Evolutionary conservation across 768 basidiomycete species (phyloP).

Genomic region (Pulveroboletus frians): DNA sequence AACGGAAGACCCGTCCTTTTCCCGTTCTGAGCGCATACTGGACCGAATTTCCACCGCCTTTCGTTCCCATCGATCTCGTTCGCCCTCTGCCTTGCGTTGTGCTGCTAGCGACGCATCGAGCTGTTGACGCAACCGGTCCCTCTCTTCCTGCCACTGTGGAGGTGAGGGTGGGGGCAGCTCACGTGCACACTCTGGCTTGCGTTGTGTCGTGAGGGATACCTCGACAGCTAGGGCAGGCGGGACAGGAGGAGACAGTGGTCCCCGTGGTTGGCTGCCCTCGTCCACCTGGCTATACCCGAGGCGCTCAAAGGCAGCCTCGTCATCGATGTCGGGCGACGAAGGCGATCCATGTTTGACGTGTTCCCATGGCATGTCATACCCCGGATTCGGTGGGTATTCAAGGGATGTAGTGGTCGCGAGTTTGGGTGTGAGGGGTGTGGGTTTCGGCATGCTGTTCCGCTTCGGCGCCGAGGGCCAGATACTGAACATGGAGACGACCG

Average conservation of each 20-base stretch:
- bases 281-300: conserved; percentile 22
- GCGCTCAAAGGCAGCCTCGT: conserved; percentile 13
- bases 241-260: background rate
- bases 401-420: conserved; percentile 13
- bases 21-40: conserved; percentile 4
- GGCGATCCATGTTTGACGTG: conserved; percentile 15
- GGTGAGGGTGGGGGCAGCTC: background rate
- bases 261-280: background rate
- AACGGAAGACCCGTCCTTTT: conserved; percentile 11
- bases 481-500: background rate
- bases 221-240: background rate
- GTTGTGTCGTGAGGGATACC: background rate
- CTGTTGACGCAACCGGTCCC: conserved; percentile 6
- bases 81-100: conserved; percentile 15
- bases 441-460: conserved; percentile 14
- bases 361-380: conserved; percentile 22
- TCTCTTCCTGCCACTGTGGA: conserved; percentile 10
- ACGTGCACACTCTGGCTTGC: conserved; percentile 1
- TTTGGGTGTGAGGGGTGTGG: conserved; percentile 20
- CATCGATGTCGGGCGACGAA: conserved; percentile 16
- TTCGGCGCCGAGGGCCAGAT: conserved; percentile 18
- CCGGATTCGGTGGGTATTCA: conserved; percentile 4
- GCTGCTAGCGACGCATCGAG: conserved; percentile 10
- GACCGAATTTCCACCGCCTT: conserved; percentile 18
- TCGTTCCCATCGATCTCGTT: conserved; percentile 21